These are phyloP conservation scores for Candida endomychidarum DNA, from an alignment of 805 yeast genomes.

Conservation along the genomic window DNA sequence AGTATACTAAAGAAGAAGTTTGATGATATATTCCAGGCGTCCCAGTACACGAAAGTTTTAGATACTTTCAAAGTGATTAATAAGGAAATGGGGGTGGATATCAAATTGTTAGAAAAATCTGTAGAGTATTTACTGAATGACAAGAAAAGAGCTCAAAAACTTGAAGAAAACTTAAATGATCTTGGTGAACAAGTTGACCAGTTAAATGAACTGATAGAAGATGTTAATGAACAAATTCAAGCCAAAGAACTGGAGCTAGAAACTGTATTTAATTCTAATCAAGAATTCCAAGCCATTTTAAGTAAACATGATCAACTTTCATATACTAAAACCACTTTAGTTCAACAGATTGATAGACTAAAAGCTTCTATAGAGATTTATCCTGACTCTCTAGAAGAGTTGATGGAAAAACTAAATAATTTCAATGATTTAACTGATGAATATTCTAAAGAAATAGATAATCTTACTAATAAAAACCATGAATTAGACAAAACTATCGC, in stretches of 20 bases:
- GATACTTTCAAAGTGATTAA: conserved; percentile 73
- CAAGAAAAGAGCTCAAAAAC: conserved; percentile 65
- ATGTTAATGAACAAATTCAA: conserved; percentile 50
- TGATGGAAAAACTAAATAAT: conserved; percentile 28
- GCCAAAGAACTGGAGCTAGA: conserved; percentile 59
- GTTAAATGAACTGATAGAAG: conserved; percentile 48
- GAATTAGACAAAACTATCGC: conserved; percentile 9
- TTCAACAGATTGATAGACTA: conserved; percentile 54
- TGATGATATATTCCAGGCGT: conserved; percentile 95
- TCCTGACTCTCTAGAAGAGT: conserved; percentile 37
- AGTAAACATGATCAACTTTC: conserved; percentile 60
- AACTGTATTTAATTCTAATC: conserved; percentile 68
- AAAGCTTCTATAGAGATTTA: conserved; percentile 46
- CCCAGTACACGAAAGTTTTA: conserved; percentile 86
- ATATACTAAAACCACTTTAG: conserved; percentile 45
- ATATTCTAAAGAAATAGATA: conserved; percentile 37
- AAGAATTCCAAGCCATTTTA: conserved; percentile 72
- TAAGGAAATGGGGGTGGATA: conserved; percentile 75
- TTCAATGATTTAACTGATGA: conserved; percentile 21
- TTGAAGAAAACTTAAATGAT: conserved; percentile 46
- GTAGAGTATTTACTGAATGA: conserved; percentile 77
- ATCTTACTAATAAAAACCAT: conserved; percentile 30
- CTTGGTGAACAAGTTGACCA: conserved; percentile 44
- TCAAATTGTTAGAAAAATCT: conserved; percentile 72
- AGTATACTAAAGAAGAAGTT: conserved; percentile 83